Conservation (phyloP, 1,139 yeast species). For the Scheffersomyces parashehatae region DNA sequence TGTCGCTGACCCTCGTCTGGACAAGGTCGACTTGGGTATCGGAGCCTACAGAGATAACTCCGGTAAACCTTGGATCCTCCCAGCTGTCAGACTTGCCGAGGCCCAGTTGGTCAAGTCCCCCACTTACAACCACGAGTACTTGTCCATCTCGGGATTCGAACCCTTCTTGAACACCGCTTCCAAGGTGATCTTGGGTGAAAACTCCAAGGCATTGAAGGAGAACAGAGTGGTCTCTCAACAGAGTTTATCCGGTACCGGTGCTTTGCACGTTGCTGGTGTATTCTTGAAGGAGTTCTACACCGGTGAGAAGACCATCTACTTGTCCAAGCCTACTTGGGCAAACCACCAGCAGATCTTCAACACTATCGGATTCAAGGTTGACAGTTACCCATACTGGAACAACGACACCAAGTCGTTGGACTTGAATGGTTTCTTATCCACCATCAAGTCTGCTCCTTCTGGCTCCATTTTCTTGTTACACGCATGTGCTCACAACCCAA, state of each 20-base stretch:
- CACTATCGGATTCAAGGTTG: constrained; percentile 53
- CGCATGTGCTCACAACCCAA: constrained; percentile 55
- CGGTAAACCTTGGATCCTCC: constrained; percentile 94
- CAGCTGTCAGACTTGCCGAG: constrained; percentile 81
- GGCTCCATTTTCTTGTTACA: constrained; percentile 70
- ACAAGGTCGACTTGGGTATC: constrained; percentile 88
- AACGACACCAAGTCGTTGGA: constrained; percentile 61
- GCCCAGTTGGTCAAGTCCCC: constrained; percentile 47
- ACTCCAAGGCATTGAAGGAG: constrained; percentile 54
- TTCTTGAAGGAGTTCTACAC: constrained; percentile 63
- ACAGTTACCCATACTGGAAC: constrained; percentile 78
- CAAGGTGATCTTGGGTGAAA: constrained; percentile 72
- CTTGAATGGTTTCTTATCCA: constrained; percentile 63
- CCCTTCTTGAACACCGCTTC: constrained; percentile 74
- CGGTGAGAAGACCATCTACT: constrained; percentile 57
- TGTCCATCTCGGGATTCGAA: constrained; percentile 77
- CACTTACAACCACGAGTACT: constrained; percentile 84
- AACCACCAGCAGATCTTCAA: constrained; percentile 85
- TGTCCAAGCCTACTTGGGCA: constrained; percentile 95
- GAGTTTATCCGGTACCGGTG: constrained; percentile 94
- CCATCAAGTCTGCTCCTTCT: constrained; percentile 69
- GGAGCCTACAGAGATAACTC: constrained; percentile 94
- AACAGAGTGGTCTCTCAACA: constrained; percentile 73
- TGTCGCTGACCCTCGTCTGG: constrained; percentile 59
- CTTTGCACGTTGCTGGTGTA: constrained; percentile 82